Percentiles rank a stretch among this genome's conserved stretches.
Evolutionary conservation across 2,329 filamentous ascomycete genomes (phyloP).

Genomic region (Neocucurbitaria cava): DNA sequence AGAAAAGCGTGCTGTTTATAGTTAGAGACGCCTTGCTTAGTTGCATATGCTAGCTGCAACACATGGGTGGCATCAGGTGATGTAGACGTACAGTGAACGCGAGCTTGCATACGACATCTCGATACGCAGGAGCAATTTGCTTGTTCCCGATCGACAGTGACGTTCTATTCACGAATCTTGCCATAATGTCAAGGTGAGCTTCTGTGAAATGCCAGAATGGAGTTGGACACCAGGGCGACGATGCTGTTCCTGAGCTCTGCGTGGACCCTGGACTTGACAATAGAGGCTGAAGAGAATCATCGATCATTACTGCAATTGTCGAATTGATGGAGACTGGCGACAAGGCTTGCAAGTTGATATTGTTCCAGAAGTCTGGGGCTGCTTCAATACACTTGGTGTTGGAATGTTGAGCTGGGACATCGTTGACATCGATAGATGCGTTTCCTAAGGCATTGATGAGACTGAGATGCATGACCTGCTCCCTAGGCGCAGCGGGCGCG

Average conservation of each 20-base stretch:
- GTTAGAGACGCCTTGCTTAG: background rate
- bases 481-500: background rate
- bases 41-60: background rate
- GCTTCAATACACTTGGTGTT: background rate
- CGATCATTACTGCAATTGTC: conserved; percentile 19
- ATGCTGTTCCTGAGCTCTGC: background rate
- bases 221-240: background rate
- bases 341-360: background rate
- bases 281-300: conserved; percentile 12
- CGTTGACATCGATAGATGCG: background rate
- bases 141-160: conserved; percentile 51
- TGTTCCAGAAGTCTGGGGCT: background rate
- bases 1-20: conserved; percentile 57
- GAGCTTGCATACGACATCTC: conserved; percentile 48
- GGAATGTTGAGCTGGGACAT: background rate
- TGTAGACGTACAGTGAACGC: conserved; percentile 48
- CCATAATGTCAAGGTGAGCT: conserved; percentile 41
- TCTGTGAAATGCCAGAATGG: conserved; percentile 24
- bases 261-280: background rate
- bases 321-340: conserved; percentile 20
- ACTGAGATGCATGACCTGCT: background rate
- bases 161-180: conserved; percentile 54
- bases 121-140: conserved; percentile 42
- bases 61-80: too few species aligned
- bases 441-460: background rate